A percentile compares a stretch with the other conserved stretches of the same genome.
Conservation (phyloP, 306 rosid genomes). For the Betula pendula region DNA sequence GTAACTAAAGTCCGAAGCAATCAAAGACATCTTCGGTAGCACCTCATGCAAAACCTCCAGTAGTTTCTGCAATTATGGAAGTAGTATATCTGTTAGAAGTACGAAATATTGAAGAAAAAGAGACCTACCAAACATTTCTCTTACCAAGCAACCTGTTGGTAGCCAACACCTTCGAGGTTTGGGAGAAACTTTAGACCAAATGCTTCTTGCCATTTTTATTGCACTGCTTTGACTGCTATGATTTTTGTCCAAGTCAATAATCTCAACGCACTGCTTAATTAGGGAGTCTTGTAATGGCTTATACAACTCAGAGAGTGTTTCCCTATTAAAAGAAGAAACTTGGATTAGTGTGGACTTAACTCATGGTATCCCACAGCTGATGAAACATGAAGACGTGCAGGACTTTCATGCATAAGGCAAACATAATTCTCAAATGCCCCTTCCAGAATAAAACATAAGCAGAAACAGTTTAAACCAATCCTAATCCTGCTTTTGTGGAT, state of each 20-base stretch:
- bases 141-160: slow-evolving; percentile 96
- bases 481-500: background rate
- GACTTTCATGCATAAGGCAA: background rate
- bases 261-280: slow-evolving; percentile 67
- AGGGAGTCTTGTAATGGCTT: slow-evolving; percentile 80
- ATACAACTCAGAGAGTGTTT: slow-evolving; percentile 56
- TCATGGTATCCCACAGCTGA: background rate
- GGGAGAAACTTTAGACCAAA: slow-evolving; percentile 86
- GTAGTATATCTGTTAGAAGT: slow-evolving; percentile 25
- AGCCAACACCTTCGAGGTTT: slow-evolving; percentile 90
- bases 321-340: slow-evolving; percentile 37
- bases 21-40: slow-evolving; percentile 94
- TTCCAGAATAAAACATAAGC: background rate
- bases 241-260: slow-evolving; percentile 55
- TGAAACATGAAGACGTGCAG: background rate
- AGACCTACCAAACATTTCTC: slow-evolving; percentile 28
- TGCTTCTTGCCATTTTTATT: slow-evolving; percentile 47
- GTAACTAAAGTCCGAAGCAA: slow-evolving; percentile 91
- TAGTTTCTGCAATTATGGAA: slow-evolving; percentile 61
- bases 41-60: slow-evolving; percentile 78
- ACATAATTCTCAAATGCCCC: background rate
- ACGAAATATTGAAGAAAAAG: slow-evolving; percentile 11
- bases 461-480: background rate
- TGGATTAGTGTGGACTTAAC: slow-evolving; percentile 11
- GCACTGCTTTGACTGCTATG: slow-evolving; percentile 39